Base-by-base conservation (phyloP, 2,329 filamentous ascomycete genomes). In the Sarocladium strictum region DNA sequence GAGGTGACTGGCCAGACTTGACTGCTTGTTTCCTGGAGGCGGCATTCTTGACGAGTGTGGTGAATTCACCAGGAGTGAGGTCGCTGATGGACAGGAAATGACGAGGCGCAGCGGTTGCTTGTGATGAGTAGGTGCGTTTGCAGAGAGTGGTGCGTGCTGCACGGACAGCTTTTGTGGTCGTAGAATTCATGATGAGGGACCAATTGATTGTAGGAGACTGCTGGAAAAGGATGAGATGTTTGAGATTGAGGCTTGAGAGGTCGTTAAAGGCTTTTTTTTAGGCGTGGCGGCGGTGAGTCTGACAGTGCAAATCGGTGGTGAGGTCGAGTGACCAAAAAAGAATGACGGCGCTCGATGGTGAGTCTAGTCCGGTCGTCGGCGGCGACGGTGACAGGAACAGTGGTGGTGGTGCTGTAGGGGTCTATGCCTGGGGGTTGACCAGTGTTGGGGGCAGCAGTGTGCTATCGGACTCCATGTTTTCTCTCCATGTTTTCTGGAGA, bases 41-140 rank as follows among this genome's bases (percentile, higher is more conserved):
- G 52, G 90, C 93, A 83, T 93, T 93, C 67, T 85, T 84, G 56
- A 99, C 86, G 55, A 99, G 81, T 23, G 83, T 84, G 32, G 85
- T 83, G 64, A 99, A 84, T 72, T 99, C 94, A 45, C 79, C 73
- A 6, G 90, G 80, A 1, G 85, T 85, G 56, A 99, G 80, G 67
- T 99, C 92, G 53, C 85, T 85, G 64, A 97, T 96, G 54, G 91
- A 95, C 72, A 97, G 86, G 53, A 99, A 79, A 77, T 97, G 93
- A 60, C 94, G 87, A 50, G 90, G 88, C 29, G 63, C 59, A 2
- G 69, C 53, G 6, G 67, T 56, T 54, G 70, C 62, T 37, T 43
- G 3, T 9, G 38, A 50, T 15, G 77, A 77, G 57, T 77, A 77
- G 26, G 71, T 65, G 58, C 78, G 70, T 56, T 67, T 65, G 55